phyloP scores from a whole-genome alignment of 139 green algal species.

The Tetraselmis chui region DNA sequence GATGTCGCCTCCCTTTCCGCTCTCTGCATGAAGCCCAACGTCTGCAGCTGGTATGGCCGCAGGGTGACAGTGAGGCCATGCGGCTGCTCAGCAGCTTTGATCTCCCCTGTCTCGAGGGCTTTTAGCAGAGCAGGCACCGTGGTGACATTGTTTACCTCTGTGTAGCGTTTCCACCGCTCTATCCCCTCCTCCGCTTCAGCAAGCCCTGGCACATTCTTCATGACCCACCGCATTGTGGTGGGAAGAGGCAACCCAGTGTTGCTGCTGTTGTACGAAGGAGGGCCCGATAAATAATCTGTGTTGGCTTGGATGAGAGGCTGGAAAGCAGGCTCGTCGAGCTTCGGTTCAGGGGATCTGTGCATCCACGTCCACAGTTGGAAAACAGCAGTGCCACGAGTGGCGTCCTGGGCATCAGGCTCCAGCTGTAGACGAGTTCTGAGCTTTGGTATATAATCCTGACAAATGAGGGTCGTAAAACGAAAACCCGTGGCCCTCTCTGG shows the following conservation, averaged over 20 bases:
- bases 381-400: neutral
- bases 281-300: conserved; percentile 16
- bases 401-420: neutral
- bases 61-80: conserved; percentile 41
- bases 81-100: conserved; percentile 33
- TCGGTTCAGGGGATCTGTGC: too few species aligned
- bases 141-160: neutral
- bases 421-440: neutral
- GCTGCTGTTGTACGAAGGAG: neutral
- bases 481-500: neutral
- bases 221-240: neutral
- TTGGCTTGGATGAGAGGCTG: neutral
- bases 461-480: neutral
- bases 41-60: conserved; percentile 64
- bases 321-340: neutral
- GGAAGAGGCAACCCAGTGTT: neutral
- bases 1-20: conserved; percentile 28
- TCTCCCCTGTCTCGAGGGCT: conserved; percentile 30
- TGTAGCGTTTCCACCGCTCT: neutral
- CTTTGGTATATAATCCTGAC: neutral
- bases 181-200: conserved; percentile 1
- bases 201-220: neutral
- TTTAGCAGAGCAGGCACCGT: conserved; percentile 21
- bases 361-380: neutral
- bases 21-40: conserved; percentile 61